Percentiles rank a stretch among this genome's conserved stretches.
phyloP scores from a whole-genome alignment of 345 rosid genomes.

The Gynandropsis gynandra region DNA sequence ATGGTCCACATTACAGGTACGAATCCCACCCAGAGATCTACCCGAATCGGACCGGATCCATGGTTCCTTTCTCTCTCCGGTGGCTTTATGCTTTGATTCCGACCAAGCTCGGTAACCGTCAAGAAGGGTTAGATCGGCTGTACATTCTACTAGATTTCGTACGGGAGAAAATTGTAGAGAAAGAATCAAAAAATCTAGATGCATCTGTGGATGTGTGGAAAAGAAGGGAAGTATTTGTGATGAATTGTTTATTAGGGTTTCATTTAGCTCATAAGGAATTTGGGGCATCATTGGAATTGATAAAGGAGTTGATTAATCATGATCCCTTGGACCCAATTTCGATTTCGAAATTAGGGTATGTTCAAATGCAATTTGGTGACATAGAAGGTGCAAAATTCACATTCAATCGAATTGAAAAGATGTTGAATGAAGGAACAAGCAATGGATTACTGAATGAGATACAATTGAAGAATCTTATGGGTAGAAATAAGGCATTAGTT shows the following conservation, averaged over 20 bases:
- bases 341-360: slow-evolving; percentile 72
- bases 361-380: slow-evolving; percentile 93
- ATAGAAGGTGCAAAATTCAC: slow-evolving; percentile 63
- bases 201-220: slow-evolving; percentile 51
- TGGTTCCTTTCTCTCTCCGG: slow-evolving; percentile 87
- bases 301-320: slow-evolving; percentile 36
- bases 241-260: slow-evolving; percentile 56
- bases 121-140: slow-evolving; percentile 66
- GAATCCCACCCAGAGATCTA: slow-evolving; percentile 69
- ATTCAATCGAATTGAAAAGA: slow-evolving; percentile 46
- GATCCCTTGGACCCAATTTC: slow-evolving; percentile 48
- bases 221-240: slow-evolving; percentile 58
- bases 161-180: slow-evolving; percentile 34
- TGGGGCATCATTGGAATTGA: slow-evolving; percentile 57
- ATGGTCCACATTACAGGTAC: slow-evolving; percentile 55
- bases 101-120: slow-evolving; percentile 50
- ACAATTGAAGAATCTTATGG: slow-evolving; percentile 66
- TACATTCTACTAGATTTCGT: slow-evolving; percentile 64
- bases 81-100: slow-evolving; percentile 77
- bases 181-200: slow-evolving; percentile 18
- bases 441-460: slow-evolving; percentile 30
- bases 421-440: slow-evolving; percentile 33
- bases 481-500: slow-evolving; percentile 77
- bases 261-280: slow-evolving; percentile 73
- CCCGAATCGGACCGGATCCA: slow-evolving; percentile 65